Percentiles rank a stretch among this genome's conserved stretches.
Evolutionary conservation across 306 rosid species (phyloP).

Genomic region (Prinsepia uniflora): DNA sequence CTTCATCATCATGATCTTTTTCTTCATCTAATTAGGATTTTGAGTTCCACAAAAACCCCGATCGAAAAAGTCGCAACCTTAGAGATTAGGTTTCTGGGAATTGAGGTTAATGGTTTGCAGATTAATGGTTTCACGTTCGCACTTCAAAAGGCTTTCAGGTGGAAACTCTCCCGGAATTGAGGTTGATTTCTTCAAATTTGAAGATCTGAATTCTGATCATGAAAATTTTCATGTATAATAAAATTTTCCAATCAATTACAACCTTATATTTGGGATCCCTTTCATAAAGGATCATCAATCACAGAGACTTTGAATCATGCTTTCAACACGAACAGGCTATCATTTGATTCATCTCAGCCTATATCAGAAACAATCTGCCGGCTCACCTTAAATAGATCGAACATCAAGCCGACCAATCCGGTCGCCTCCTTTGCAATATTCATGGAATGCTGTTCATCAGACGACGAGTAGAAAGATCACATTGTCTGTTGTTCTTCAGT

Average conservation of each 20-base stretch:
- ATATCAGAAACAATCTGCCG: background rate
- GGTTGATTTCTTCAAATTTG: too few species aligned
- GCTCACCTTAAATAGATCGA: conserved; percentile 1
- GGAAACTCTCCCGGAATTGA: too few species aligned
- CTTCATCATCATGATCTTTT: too few species aligned
- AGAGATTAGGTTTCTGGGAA: too few species aligned
- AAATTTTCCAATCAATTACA: conserved; percentile 1
- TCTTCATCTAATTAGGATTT: too few species aligned
- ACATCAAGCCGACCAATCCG: background rate
- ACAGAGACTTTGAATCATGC: conserved; percentile 13
- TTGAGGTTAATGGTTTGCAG: too few species aligned
- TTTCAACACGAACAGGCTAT: conserved; percentile 6
- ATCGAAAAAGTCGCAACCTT: too few species aligned
- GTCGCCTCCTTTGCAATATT: background rate
- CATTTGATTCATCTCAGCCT: too few species aligned
- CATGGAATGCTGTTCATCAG: too few species aligned
- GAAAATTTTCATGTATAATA: background rate
- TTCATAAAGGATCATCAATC: conserved; percentile 1
- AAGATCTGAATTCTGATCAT: background rate
- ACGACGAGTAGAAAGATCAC: conserved; percentile 2
- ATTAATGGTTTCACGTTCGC: too few species aligned
- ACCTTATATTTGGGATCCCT: background rate
- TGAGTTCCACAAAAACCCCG: too few species aligned
- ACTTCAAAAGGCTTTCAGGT: too few species aligned
- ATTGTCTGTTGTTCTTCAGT: background rate